A percentile compares a stretch with the other conserved stretches of the same genome.
Conservation (phyloP, 306 rosid genomes). For the Quercus dentata region DNA sequence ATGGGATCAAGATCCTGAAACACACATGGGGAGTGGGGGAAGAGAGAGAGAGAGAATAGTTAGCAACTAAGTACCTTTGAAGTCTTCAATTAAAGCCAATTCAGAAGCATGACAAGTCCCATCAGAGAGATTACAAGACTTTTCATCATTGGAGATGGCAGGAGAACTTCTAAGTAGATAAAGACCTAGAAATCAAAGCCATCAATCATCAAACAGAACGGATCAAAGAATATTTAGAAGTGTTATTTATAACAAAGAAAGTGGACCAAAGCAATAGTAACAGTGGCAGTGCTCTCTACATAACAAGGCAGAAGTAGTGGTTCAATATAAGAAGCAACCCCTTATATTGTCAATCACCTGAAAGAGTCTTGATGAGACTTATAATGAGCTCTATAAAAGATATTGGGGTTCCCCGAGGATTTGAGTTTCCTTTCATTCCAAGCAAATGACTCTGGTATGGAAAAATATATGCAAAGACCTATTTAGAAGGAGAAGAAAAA, state of each 20-base stretch:
- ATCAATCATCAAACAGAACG: slow-evolving; percentile 22
- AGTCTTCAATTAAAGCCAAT: slow-evolving; percentile 7
- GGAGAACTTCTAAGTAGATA: slow-evolving; percentile 33
- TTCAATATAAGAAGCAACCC: slow-evolving; percentile 5
- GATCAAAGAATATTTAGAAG: background rate
- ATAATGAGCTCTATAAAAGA: slow-evolving; percentile 68
- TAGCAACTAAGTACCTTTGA: slow-evolving; percentile 19
- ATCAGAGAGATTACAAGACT: slow-evolving; percentile 10
- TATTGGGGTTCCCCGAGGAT: slow-evolving; percentile 31
- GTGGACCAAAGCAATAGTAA: background rate
- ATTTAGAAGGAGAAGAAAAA: slow-evolving; percentile 17
- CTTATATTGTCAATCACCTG: slow-evolving; percentile 51
- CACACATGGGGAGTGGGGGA: background rate
- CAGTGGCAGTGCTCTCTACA: background rate
- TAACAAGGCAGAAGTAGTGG: slow-evolving; percentile 8
- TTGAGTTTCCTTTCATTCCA: slow-evolving; percentile 61
- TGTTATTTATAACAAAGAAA: background rate
- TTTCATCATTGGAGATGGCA: slow-evolving; percentile 18
- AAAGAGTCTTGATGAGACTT: slow-evolving; percentile 69
- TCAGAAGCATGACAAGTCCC: slow-evolving; percentile 25
- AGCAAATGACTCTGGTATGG: slow-evolving; percentile 80
- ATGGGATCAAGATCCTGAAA: background rate
- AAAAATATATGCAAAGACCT: slow-evolving; percentile 14
- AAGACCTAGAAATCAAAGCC: slow-evolving; percentile 39
- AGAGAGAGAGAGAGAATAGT: background rate